Base-by-base conservation (phyloP, 805 yeast species). In the Candida yuanshanica region DNA sequence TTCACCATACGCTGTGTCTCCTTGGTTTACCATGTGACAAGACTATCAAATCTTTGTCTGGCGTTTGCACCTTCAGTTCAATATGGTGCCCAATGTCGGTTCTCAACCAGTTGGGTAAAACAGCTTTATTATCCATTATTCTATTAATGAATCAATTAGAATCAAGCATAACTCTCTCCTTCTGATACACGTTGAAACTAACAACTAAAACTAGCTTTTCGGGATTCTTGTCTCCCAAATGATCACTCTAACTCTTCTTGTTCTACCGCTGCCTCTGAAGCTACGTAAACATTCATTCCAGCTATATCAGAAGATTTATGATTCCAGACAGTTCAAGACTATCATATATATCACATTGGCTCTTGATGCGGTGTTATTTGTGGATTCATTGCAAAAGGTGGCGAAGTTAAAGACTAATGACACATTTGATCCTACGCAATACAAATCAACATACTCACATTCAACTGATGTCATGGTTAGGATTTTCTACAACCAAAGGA, bases 401-500 rank as follows among this genome's bases (percentile, higher is more conserved):
- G 51, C 55, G 34, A 57, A 64, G 36, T 49, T 57, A 20, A 63
- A 67, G 16, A 50, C 48, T 4, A 44, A 48, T 14, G 33, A 42
- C 25, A 48, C 52, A n/a, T 47, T 47, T 40, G 55, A 68, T 67
- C 46, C 50, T 12, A 5, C 20, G 6, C 35, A 47, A 23, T 42
- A 43, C 25, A 43, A 42, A 24, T 47, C 56, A 8, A 49, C 58
- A 2, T 56, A 60, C 21, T 42, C 51, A 2, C 52, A 62, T 25
- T 62, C 72, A 35, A 65, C 71, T 33, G 83, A 79, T 18, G 73
- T 68, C 45, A 59, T 77, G 48, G 84, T 83, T 5, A 64, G 75
- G 36, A 74, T 79, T 45, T 79, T 81, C 43, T 79, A 77, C 50
- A 69, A 79, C 31, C 85, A 79, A 57, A 67, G 86, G 55, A 79